A percentile compares a stretch with the other conserved stretches of the same genome.
These are phyloP conservation scores for Fusarium sp. DNA, from an alignment of 2,329 filamentous ascomycete genomes.

Conservation along the genomic window DNA sequence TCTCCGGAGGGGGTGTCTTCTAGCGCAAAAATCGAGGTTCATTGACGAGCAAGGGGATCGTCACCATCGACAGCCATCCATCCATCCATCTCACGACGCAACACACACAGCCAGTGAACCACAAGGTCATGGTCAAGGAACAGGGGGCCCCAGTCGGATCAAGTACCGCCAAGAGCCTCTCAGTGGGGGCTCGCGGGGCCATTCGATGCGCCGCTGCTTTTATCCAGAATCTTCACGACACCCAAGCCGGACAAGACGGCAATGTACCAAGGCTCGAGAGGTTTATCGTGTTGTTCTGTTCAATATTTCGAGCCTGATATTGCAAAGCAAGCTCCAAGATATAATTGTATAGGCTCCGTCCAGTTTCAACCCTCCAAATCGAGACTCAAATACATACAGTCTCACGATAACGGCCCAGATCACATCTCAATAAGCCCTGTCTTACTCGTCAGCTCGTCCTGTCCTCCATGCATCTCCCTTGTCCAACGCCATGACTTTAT, in stretches of 20 bases:
- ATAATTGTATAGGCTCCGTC: too few relatives aligned
- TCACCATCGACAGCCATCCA: conserved; percentile 8
- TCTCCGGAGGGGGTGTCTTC: conserved; percentile 7
- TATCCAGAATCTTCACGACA: conserved; percentile 17
- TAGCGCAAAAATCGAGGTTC: conserved; percentile 14
- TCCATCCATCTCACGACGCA: conserved; percentile 3
- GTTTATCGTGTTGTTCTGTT: background rate
- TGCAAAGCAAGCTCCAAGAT: background rate
- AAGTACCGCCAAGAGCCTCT: conserved; percentile 33
- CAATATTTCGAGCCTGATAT: background rate
- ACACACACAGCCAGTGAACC: background rate
- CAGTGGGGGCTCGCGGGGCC: conserved; percentile 34
- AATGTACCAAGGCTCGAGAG: conserved; percentile 4
- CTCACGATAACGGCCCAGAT: conserved; percentile 12
- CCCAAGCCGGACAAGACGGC: conserved; percentile 32
- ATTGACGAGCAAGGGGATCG: conserved; percentile 10
- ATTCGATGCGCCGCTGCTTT: conserved; percentile 30
- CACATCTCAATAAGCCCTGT: background rate
- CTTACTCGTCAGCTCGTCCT: conserved; percentile 16
- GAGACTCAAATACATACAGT: background rate
- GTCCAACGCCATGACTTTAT: conserved; percentile 16
- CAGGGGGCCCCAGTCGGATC: conserved; percentile 16
- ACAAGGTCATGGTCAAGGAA: background rate
- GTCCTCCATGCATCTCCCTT: conserved; percentile 21
- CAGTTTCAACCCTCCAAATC: background rate